phyloP scores from a whole-genome alignment of 2,329 filamentous ascomycete genomes.

The Kalmusia sp. region DNA sequence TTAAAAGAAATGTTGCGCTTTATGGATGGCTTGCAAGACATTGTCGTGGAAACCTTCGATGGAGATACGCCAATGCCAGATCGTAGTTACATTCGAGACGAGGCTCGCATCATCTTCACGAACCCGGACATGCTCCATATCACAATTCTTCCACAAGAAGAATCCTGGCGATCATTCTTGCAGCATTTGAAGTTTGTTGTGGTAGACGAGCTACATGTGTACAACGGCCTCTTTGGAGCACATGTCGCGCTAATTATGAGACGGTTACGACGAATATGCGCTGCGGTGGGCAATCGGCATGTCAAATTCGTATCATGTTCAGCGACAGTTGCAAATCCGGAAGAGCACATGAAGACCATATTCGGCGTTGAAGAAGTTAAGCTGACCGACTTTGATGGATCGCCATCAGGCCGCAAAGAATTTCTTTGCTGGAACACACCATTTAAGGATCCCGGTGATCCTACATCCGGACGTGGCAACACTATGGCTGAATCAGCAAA shows the following conservation, averaged over 20 bases:
- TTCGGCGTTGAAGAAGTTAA: conserved; percentile 85
- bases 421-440: conserved; percentile 99
- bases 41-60: conserved; percentile 91
- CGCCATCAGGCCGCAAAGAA: conserved; percentile 89
- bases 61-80: conserved; percentile 88
- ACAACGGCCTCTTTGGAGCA: conserved; percentile 92
- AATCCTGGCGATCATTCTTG: conserved; percentile 86
- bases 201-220: conserved; percentile 85
- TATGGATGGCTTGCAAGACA: conserved; percentile 77
- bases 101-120: conserved; percentile 92
- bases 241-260: conserved; percentile 97
- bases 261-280: conserved; percentile 83
- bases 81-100: conserved; percentile 81
- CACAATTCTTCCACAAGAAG: conserved; percentile 90
- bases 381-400: conserved; percentile 89
- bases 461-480: conserved; percentile 83
- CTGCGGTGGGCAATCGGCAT: conserved; percentile 82
- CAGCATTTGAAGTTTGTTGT: conserved; percentile 91
- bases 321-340: conserved; percentile 91
- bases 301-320: conserved; percentile 96
- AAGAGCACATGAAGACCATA: conserved; percentile 91
- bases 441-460: conserved; percentile 86
- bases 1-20: conserved; percentile 83
- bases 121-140: conserved; percentile 98
- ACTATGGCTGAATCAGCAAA: conserved; percentile 85